A percentile compares a stretch with the other conserved stretches of the same genome.
These are phyloP conservation scores for Entrophospora sp. DNA, from an alignment of 192 early-diverging fungal species.

Conservation along the genomic window DNA sequence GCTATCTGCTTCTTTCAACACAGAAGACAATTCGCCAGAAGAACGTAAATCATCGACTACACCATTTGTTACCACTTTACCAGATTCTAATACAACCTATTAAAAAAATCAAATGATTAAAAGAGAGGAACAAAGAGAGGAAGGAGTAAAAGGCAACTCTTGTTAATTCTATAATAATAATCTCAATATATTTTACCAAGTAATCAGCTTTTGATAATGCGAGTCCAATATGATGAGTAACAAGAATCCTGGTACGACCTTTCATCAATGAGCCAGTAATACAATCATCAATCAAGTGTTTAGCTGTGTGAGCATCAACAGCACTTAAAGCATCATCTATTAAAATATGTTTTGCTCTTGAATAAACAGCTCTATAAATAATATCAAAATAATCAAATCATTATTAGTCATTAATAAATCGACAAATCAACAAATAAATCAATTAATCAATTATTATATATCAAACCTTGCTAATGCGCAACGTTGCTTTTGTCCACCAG, in stretches of 20 bases:
- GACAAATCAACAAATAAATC: no score
- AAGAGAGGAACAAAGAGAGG: no score
- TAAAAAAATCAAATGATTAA: no score
- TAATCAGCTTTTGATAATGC: not conserved
- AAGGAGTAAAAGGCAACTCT: no score
- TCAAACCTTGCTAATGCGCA: conserved; percentile 72
- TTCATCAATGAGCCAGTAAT: conserved; percentile 62
- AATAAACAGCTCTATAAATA: conserved; percentile 67
- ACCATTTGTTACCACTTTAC: no score
- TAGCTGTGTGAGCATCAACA: conserved; percentile 90
- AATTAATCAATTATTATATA: conserved; percentile 50
- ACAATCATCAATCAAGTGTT: conserved; percentile 69
- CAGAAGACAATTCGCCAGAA: conserved; percentile 13
- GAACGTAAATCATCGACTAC: conserved; percentile 8
- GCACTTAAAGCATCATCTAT: conserved; percentile 88
- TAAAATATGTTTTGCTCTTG: conserved; percentile 48
- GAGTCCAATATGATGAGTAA: conserved; percentile 74
- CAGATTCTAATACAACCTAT: no score
- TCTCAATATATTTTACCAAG: no score
- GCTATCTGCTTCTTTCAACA: conserved; percentile 29
- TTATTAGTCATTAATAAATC: no score
- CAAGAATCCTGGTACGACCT: conserved; percentile 73
- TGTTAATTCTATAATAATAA: no score
- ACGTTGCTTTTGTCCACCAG: conserved; percentile 86
- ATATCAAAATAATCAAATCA: not conserved